phyloP scores from a whole-genome alignment of 345 rosid genomes.

The Dovyalis caffra region DNA sequence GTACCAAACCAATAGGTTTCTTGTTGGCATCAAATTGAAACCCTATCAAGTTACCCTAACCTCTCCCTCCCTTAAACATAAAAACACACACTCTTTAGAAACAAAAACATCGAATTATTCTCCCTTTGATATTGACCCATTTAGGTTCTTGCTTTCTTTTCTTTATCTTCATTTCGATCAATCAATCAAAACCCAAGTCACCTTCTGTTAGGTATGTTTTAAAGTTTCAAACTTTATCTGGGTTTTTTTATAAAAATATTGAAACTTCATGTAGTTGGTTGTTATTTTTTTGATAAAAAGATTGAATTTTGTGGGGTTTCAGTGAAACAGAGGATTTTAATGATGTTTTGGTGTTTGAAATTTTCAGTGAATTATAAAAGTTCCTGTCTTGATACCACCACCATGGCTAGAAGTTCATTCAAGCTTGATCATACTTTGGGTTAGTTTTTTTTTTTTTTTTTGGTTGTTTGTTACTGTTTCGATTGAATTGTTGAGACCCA shows the following conservation, averaged over 20 bases:
- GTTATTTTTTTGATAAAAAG: not conserved
- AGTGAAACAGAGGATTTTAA: not conserved
- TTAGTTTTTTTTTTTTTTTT: constrained; percentile 22
- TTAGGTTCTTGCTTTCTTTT: not conserved
- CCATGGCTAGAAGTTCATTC: constrained; percentile 69
- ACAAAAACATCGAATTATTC: not conserved
- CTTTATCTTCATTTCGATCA: not conserved
- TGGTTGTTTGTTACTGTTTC: not conserved
- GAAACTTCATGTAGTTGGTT: not conserved
- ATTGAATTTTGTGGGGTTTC: constrained; percentile 14
- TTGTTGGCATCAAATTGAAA: constrained; percentile 30
- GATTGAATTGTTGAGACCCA: not conserved
- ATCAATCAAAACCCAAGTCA: constrained; percentile 17
- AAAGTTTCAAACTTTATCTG: constrained; percentile 1
- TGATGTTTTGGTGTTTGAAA: constrained; percentile 49
- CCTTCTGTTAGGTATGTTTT: constrained; percentile 35
- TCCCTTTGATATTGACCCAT: constrained; percentile 23
- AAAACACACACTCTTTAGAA: not conserved
- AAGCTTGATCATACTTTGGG: constrained; percentile 70
- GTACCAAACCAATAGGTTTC: constrained; percentile 18
- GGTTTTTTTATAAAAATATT: not conserved
- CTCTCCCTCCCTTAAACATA: not conserved
- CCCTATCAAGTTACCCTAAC: constrained; percentile 18
- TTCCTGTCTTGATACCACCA: not conserved
- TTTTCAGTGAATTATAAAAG: constrained; percentile 35